Evolutionary conservation across 202 grass and related monocot genomes (phyloP), one percentile per base, ranked within the genome.

Genomic region (Elaeis oleifera): DNA sequence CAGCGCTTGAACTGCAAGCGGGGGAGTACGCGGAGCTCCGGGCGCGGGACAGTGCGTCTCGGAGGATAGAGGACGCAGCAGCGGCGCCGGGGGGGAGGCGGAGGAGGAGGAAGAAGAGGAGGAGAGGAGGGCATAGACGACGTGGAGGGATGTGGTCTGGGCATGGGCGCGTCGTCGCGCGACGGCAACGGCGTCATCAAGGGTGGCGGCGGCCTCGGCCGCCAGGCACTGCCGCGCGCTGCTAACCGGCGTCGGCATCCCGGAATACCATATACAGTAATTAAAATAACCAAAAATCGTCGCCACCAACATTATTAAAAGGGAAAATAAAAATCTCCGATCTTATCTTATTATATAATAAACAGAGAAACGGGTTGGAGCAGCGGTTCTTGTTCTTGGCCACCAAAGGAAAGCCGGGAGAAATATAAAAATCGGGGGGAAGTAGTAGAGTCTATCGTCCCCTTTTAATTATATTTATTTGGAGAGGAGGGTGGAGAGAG

Each of bases 81-180:
- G 56, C 16, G 23, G 15, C 7, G 29, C 51, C 25, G 27, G 27
- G 18, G 3, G 7, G 9, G 7, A 8, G 51, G 15, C 3, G 5
- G 4, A 25, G 4, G 52, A 25, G 4, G 65, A 39, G n/a, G 16
- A 59, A 1, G 77, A 54, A 17, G 82, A 5, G 6, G 61, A 70
- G 5, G 77, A 63, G 56, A 97, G 88, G 24, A 97, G 82, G 13
- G 88, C 80, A 54, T 81, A 72, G 52, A 97, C 76, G 71, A 97
- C 76, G 67, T 97, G 92, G 51, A 97, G 81, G 3, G 92, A 97
- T 50, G 85, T 92, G 28, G 94, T 97, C 82, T 97, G 94, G 5
- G 82, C 82, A 68, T 92, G 82, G 22, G 74, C 60, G 1, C 94
- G 70, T 14, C 82, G 77, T 18, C 74, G 82, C 0, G 88, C 94